A percentile compares a stretch with the other conserved stretches of the same genome.
Conservation (phyloP, 2,329 filamentous ascomycete genomes). For the Pseudogymnoascus sp. region DNA sequence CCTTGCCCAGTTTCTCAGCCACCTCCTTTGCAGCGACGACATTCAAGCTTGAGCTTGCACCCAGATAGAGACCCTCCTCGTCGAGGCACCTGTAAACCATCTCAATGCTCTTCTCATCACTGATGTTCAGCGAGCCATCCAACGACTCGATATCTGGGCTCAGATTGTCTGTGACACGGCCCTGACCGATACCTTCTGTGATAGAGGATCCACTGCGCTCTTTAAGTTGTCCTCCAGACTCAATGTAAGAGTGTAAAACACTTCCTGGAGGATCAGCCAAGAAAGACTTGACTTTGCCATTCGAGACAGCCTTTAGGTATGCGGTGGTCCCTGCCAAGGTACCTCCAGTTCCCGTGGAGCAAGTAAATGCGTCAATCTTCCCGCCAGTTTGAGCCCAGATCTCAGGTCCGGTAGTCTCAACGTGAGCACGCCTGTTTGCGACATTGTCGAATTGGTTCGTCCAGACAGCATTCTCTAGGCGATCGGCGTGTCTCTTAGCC, state of each 20-base stretch:
- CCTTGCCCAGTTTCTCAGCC: conserved; percentile 79
- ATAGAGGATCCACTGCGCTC: conserved; percentile 82
- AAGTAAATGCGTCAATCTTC: conserved; percentile 87
- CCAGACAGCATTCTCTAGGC: conserved; percentile 84
- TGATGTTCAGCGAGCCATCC: conserved; percentile 76
- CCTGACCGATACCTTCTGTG: conserved; percentile 96
- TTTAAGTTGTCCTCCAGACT: conserved; percentile 71
- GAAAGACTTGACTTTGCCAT: conserved; percentile 74
- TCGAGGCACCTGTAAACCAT: conserved; percentile 97
- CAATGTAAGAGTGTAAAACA: conserved; percentile 87
- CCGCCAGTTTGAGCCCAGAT: conserved; percentile 91
- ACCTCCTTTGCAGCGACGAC: conserved; percentile 93
- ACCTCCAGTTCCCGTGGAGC: conserved; percentile 85
- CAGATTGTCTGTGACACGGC: conserved; percentile 91
- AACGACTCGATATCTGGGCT: conserved; percentile 74
- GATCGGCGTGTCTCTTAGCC: conserved; percentile 80
- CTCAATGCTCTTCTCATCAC: conserved; percentile 89
- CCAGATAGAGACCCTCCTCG: conserved; percentile 91
- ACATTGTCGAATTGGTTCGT: conserved; percentile 98
- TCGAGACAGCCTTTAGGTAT: conserved; percentile 76
- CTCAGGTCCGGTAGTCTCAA: conserved; percentile 94
- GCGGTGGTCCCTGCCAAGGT: conserved; percentile 83
- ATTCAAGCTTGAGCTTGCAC: conserved; percentile 88
- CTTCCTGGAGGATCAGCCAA: conserved; percentile 91
- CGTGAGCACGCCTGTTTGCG: conserved; percentile 86